Percentiles rank a stretch among this genome's conserved stretches.
Evolutionary conservation across 2,329 filamentous ascomycete genomes (phyloP).

Genomic region (Biscogniauxia mediterranea): DNA sequence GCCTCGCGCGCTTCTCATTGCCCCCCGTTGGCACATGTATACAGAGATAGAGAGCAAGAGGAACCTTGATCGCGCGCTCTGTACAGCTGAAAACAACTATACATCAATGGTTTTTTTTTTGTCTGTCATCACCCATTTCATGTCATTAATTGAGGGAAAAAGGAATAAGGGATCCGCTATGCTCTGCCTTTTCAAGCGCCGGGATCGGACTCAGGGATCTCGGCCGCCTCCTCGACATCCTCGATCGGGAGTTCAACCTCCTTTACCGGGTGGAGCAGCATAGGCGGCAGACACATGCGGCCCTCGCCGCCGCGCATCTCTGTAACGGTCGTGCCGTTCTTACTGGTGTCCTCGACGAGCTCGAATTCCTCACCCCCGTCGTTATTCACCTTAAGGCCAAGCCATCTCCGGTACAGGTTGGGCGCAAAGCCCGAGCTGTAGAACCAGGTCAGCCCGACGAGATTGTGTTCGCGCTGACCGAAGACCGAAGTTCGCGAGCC

Average conservation of each 20-base stretch:
- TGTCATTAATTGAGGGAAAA: slow-evolving; percentile 2
- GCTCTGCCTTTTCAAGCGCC: slow-evolving; percentile 30
- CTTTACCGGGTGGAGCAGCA: slow-evolving; percentile 89
- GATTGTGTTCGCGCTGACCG: slow-evolving; percentile 85
- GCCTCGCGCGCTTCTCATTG: background rate
- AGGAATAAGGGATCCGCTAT: slow-evolving; percentile 1
- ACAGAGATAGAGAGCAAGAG: background rate
- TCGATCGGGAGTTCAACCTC: slow-evolving; percentile 65
- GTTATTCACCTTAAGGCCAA: slow-evolving; percentile 77
- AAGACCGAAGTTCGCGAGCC: slow-evolving; percentile 71
- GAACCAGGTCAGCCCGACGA: slow-evolving; percentile 85
- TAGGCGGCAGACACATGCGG: slow-evolving; percentile 86
- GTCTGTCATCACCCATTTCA: background rate
- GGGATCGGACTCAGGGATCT: slow-evolving; percentile 51
- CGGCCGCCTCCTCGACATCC: slow-evolving; percentile 48
- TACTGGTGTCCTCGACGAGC: slow-evolving; percentile 51
- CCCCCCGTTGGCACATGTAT: background rate
- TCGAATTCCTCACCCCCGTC: slow-evolving; percentile 78
- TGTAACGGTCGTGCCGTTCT: slow-evolving; percentile 47
- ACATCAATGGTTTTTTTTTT: background rate
- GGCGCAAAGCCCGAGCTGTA: slow-evolving; percentile 82
- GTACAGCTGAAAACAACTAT: background rate
- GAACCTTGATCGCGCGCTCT: background rate
- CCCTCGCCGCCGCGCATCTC: slow-evolving; percentile 69
- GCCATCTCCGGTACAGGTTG: slow-evolving; percentile 81